Base-by-base conservation (phyloP, 805 yeast species). In the Lachancea dasiensis region DNA sequence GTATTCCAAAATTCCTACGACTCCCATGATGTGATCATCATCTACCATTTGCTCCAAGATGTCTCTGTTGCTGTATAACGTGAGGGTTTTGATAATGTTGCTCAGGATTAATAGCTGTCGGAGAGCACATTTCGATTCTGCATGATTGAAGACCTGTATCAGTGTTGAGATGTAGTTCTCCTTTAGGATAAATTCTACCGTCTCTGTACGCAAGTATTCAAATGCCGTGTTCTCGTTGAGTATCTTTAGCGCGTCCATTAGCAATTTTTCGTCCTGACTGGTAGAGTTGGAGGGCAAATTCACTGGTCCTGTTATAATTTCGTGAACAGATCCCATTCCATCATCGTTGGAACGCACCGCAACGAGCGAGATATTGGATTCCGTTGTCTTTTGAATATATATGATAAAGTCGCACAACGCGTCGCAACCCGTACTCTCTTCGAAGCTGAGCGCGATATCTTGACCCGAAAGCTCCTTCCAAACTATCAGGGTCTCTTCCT, bases 401-500 rank as follows among this genome's bases (percentile, higher is more conserved):
- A 84, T 73, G 18, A 89, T 70, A 54, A 86, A 89, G 34, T 85
- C 90, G 56, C 95, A 86, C 30, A 89, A 53, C 5, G 78, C 74
- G 9, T 84, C 74, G 60, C 98, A 90, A 0, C 97, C 97, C 31
- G 81, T 82, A 24, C 85, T 78, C 51, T 87, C 97, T 59, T 90
- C 96, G 59, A 90, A 90, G 31, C 94, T 82, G 17, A 90, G 67
- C 1, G 97, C 97, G 46, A 86, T 76, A 58, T 86, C 95, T 31
- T 48, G 48, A 6, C 81, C 77, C 14, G 72, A 69, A 2, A 63
- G 51, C 52, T 86, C 95, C 7, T 94, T 83, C 97, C 97, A 90
- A 15, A 90, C 95, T 7, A 90, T 86, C 33, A 90, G 66, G 0
- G 97, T 87, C 41, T 87, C 97, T 54, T 87, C 95, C 54, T 92